Conservation (phyloP, 108 stramenopile species). For the Fragilariopsis cylindrus region DNA sequence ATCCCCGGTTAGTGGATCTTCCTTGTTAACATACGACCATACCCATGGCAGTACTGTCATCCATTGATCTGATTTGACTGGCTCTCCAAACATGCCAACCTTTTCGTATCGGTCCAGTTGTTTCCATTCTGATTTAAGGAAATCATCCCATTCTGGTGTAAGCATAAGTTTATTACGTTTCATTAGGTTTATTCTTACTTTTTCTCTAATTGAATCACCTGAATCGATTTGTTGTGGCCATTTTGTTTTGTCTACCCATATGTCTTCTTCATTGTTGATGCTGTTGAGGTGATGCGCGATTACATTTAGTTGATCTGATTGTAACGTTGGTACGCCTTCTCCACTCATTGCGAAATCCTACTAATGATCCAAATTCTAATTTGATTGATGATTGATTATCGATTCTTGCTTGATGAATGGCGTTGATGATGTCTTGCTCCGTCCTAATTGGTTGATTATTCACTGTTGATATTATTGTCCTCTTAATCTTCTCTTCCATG, state of each 20-base stretch:
- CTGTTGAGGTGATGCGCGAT: constrained; percentile 2
- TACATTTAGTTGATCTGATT: constrained; percentile 18
- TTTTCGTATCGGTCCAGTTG: constrained; percentile 1
- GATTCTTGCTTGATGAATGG: neutral
- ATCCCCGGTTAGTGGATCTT: neutral
- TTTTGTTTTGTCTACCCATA: neutral
- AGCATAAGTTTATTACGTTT: constrained; percentile 5
- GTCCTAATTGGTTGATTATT: neutral
- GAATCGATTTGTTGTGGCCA: neutral
- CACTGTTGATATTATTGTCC: constrained; percentile 6
- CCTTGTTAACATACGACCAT: constrained; percentile 15
- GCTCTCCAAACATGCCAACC: neutral
- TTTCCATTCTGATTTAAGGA: constrained; percentile 19
- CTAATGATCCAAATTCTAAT: neutral
- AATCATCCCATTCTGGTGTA: constrained; percentile 2
- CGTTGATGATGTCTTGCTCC: neutral
- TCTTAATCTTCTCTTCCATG: constrained; percentile 11
- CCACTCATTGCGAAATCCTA: neutral
- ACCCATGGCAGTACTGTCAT: constrained; percentile 13
- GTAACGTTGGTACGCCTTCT: constrained; percentile 7
- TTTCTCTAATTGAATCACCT: neutral
- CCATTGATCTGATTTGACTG: neutral
- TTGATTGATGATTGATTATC: neutral
- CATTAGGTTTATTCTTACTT: neutral
- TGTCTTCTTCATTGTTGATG: neutral